These are phyloP conservation scores for Neoarthrinium moseri DNA, from an alignment of 2,329 filamentous ascomycete genomes.

Conservation along the genomic window DNA sequence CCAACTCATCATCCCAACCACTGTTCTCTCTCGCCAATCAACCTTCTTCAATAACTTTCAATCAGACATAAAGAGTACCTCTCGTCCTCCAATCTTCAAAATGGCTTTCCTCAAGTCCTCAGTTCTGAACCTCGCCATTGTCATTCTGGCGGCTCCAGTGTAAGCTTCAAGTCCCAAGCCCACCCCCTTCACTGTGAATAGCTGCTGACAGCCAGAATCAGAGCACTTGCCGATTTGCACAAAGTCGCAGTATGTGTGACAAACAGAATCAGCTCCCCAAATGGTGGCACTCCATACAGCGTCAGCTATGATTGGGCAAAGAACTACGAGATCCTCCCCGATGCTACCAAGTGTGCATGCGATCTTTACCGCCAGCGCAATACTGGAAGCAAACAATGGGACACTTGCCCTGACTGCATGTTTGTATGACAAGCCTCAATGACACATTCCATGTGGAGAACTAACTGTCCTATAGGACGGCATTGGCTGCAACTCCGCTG, in stretches of 20 bases:
- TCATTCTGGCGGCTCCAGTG: background rate
- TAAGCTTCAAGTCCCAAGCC: background rate
- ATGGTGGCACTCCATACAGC: background rate
- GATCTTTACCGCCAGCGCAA: background rate
- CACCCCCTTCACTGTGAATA: background rate
- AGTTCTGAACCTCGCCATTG: background rate
- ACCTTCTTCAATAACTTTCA: too few relatives aligned
- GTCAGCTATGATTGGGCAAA: conserved; percentile 5
- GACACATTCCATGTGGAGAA: too few relatives aligned
- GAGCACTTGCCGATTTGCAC: conserved; percentile 1
- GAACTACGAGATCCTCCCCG: conserved; percentile 3
- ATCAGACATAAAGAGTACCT: too few relatives aligned
- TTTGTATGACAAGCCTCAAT: too few relatives aligned
- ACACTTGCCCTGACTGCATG: conserved; percentile 2
- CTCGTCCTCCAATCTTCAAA: too few relatives aligned
- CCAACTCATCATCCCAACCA: too few relatives aligned
- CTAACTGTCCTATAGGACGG: background rate
- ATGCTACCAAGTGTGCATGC: conserved; percentile 3
- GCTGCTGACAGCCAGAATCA: background rate
- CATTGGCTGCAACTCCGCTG: conserved; percentile 2
- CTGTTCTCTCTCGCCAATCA: too few relatives aligned
- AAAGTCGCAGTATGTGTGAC: background rate
- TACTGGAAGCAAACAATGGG: conserved; percentile 3
- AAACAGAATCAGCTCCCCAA: background rate
- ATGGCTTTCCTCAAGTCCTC: too few relatives aligned